Conservation (phyloP, 2,329 filamentous ascomycete species). For the Cladosporium sphaerospermum region DNA sequence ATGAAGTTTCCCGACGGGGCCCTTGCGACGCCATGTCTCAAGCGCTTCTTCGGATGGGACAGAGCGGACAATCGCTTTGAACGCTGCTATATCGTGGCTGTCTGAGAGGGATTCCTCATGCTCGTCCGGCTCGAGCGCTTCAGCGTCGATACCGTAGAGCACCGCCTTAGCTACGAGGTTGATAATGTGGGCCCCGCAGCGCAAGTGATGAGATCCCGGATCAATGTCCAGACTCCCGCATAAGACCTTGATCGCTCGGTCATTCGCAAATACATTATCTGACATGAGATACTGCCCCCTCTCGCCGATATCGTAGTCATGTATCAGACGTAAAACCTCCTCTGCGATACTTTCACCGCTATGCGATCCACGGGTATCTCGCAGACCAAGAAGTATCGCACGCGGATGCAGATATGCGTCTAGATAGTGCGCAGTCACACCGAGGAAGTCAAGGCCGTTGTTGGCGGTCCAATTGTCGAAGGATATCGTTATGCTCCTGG, state of each 20-base stretch:
- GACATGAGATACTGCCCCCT: conserved; percentile 14
- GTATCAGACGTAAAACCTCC: neutral
- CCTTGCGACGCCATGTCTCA: neutral
- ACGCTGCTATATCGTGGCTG: neutral
- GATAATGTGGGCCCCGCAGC: neutral
- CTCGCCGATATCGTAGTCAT: neutral
- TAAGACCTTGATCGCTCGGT: neutral
- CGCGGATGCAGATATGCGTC: neutral
- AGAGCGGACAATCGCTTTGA: neutral
- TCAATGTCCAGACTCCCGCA: no score
- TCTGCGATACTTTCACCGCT: neutral
- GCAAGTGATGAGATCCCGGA: no score
- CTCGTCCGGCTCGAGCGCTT: neutral
- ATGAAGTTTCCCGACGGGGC: neutral
- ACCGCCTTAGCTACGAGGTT: neutral
- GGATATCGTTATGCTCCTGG: neutral
- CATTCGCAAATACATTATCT: conserved; percentile 18
- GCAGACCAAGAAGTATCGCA: neutral
- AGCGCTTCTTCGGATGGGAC: neutral
- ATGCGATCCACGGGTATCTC: neutral
- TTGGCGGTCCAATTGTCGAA: neutral
- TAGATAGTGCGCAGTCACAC: neutral
- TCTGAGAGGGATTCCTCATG: neutral
- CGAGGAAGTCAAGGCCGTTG: neutral
- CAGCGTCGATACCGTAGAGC: neutral